A percentile compares a stretch with the other conserved stretches of the same genome.
Evolutionary conservation across 2,329 filamentous ascomycete species (phyloP).

Genomic region (Colletotrichum caudatum): DNA sequence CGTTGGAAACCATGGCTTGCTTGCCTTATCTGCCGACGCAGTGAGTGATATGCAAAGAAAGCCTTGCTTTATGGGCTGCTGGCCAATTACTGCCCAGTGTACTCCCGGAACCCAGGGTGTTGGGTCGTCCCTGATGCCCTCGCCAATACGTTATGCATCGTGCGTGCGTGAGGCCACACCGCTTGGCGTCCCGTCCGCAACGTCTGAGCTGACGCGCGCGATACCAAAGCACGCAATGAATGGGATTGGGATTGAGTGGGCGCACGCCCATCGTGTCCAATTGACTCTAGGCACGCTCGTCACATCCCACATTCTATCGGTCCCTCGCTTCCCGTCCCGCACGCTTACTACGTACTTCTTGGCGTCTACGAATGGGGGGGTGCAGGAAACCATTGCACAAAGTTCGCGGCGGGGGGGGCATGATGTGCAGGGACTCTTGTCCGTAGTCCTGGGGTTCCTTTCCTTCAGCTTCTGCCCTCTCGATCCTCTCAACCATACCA

Average conservation of each 20-base stretch:
- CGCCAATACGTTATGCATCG: too few species aligned
- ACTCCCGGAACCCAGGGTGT: too few species aligned
- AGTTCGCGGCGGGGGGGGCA: not conserved
- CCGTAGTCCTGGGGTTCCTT: not conserved
- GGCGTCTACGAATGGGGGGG: too few species aligned
- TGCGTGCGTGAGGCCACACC: not conserved
- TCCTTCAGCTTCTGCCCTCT: not conserved
- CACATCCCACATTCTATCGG: not conserved
- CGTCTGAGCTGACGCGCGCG: constrained; percentile 6
- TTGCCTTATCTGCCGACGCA: not conserved
- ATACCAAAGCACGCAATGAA: constrained; percentile 3
- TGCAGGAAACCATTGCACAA: constrained; percentile 4
- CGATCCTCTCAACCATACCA: not conserved
- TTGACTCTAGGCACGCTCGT: constrained; percentile 10
- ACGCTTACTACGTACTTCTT: not conserved
- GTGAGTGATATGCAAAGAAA: not conserved
- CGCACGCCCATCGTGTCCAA: not conserved
- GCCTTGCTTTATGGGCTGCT: not conserved
- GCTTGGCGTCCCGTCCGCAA: not conserved
- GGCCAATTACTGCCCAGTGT: not conserved
- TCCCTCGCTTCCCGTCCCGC: not conserved
- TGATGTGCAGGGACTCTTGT: constrained; percentile 32
- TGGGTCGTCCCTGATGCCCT: too few species aligned
- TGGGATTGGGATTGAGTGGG: not conserved
- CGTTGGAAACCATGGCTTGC: not conserved